Percentiles rank a stretch among this genome's conserved stretches.
Evolutionary conservation across 2,329 filamentous ascomycete species (phyloP).

Genomic region (Aspergillus carbonarius): DNA sequence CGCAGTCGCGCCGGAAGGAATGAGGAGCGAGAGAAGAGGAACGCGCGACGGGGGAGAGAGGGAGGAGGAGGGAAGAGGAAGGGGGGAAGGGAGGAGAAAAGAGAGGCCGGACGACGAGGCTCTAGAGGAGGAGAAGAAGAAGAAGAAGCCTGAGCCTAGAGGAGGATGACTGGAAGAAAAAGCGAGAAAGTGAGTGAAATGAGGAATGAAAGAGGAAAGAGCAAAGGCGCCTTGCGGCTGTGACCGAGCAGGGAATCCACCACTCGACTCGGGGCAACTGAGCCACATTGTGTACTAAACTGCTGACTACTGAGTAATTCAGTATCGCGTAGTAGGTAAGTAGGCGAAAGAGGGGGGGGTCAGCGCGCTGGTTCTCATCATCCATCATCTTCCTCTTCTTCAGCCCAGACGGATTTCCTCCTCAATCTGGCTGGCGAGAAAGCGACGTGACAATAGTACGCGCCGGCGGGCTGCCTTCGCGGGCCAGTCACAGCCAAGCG

Average conservation of each 20-base stretch:
- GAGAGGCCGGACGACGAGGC: neutral
- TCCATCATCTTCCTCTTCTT: neutral
- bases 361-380: neutral
- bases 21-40: slow-evolving; percentile 3
- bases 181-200: neutral
- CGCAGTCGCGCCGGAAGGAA: neutral
- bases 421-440: neutral
- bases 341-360: no score
- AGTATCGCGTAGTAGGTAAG: no score
- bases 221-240: slow-evolving; percentile 12
- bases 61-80: neutral
- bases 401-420: neutral
- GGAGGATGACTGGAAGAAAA: slow-evolving; percentile 1
- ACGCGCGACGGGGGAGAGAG: neutral
- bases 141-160: neutral
- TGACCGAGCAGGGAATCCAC: neutral
- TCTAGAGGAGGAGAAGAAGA: neutral
- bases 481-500: neutral
- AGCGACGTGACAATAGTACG: neutral
- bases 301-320: no score
- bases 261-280: neutral
- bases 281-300: neutral
- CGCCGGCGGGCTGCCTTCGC: neutral
- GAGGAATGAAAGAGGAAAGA: slow-evolving; percentile 1
- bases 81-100: neutral